Conservation (phyloP, 345 rosid genomes). For the Brassica napus region Da-Ae NC_063445.1:48917001-48917500, state of each 20-base stretch:
- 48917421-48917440: neutral
- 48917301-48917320: neutral
- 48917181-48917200: slow-evolving; percentile 66
- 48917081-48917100: slow-evolving; percentile 69
- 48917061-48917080: slow-evolving; percentile 48
- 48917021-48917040: slow-evolving; percentile 18
- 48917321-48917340: neutral
- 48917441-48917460: no score
- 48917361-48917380: neutral
- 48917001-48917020: slow-evolving; percentile 53
- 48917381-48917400: neutral
- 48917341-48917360: neutral
- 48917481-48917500: no score
- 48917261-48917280: slow-evolving; percentile 16
- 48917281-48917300: neutral
- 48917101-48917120: slow-evolving; percentile 65
- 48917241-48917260: slow-evolving; percentile 6
- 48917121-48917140: slow-evolving; percentile 65
- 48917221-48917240: slow-evolving; percentile 6
- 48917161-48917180: slow-evolving; percentile 21
- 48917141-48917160: slow-evolving; percentile 54
- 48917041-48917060: slow-evolving; percentile 22
- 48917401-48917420: neutral
- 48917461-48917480: no score
- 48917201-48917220: slow-evolving; percentile 63